phyloP scores from a whole-genome alignment of 441 rosid genomes.

The Theobroma grandiflorum region DNA sequence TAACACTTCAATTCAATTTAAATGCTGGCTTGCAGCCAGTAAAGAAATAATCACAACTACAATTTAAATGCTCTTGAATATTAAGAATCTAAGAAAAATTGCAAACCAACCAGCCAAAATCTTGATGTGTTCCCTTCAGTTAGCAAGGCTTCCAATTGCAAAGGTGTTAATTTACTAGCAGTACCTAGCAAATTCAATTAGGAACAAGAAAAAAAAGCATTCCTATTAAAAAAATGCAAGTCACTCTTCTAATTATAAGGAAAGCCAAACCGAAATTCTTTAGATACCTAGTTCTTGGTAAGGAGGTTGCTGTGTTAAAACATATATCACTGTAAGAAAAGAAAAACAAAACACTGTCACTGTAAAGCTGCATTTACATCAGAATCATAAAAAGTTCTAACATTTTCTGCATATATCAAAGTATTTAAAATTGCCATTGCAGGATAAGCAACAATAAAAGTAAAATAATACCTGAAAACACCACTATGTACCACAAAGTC shows the following conservation, averaged over 20 bases:
- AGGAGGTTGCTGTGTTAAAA: constrained; percentile 74
- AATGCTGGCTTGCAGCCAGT: background rate
- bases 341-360: background rate
- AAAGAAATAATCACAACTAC: background rate
- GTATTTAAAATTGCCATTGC: background rate
- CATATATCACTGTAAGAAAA: constrained; percentile 65
- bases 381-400: background rate
- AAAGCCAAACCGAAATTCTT: constrained; percentile 10
- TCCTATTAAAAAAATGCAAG: constrained; percentile 11
- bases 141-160: constrained; percentile 81
- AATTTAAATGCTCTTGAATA: background rate
- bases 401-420: background rate
- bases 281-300: constrained; percentile 71
- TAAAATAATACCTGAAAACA: constrained; percentile 57
- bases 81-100: constrained; percentile 25
- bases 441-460: background rate
- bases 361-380: background rate
- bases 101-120: constrained; percentile 85
- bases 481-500: constrained; percentile 67
- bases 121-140: constrained; percentile 79
- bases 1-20: background rate
- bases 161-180: constrained; percentile 75
- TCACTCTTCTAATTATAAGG: background rate
- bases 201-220: constrained; percentile 17
- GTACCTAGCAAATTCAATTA: constrained; percentile 54